Evolutionary conservation across 2,329 filamentous ascomycete genomes (phyloP).

Genomic region (Hypoxylon sp.): DNA sequence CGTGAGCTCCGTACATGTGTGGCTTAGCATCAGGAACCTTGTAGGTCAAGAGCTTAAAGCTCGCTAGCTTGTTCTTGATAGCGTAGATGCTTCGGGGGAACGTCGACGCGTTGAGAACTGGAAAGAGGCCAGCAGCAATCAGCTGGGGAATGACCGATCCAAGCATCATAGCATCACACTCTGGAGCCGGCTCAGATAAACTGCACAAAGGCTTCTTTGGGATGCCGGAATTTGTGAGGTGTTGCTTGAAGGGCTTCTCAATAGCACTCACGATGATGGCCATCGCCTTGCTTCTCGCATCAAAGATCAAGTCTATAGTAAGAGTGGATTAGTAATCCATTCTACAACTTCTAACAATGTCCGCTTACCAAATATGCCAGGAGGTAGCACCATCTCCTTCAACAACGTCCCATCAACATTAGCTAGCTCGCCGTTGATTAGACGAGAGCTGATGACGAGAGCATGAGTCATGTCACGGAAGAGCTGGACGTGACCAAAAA

Average conservation of each 20-base stretch:
- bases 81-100: conserved; percentile 44
- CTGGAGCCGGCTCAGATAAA: conserved; percentile 32
- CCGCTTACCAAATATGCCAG: conserved; percentile 44
- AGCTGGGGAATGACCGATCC: conserved; percentile 45
- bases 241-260: not conserved
- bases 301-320: not conserved
- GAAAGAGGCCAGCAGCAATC: conserved; percentile 40
- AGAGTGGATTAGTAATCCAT: not conserved
- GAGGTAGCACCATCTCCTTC: conserved; percentile 46
- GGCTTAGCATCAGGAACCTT: conserved; percentile 46
- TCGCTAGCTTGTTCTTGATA: conserved; percentile 40
- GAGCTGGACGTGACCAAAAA: conserved; percentile 45
- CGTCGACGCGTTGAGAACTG: conserved; percentile 40
- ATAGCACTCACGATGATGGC: not conserved
- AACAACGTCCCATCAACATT: conserved; percentile 43
- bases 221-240: conserved; percentile 21
- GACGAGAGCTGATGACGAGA: conserved; percentile 44
- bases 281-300: not conserved
- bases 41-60: conserved; percentile 42
- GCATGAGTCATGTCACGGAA: conserved; percentile 48
- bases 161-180: conserved; percentile 51
- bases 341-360: not conserved
- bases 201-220: conserved; percentile 39
- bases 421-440: conserved; percentile 43
- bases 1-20: conserved; percentile 42